Conservation (phyloP, 2,329 filamentous ascomycete genomes). For the Didymella exigua region DNA sequence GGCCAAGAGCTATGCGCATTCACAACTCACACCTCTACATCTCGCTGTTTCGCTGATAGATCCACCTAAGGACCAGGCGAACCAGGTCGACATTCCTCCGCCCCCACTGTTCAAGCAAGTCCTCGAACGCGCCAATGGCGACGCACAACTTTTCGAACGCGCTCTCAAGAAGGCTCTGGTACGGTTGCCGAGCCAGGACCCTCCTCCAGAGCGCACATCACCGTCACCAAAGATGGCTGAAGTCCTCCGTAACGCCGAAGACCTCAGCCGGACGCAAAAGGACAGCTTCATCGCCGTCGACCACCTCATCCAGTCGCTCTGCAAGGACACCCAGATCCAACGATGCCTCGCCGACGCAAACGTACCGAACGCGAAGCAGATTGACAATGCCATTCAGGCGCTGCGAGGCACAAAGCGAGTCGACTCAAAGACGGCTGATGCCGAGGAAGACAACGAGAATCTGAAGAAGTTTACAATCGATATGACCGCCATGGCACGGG, state of each 20-base stretch:
- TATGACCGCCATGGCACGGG: conserved; percentile 93
- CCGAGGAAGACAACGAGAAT: conserved; percentile 91
- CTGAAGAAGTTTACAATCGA: conserved; percentile 98
- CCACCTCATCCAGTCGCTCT: conserved; percentile 84
- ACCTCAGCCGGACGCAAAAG: conserved; percentile 96
- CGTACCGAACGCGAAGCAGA: conserved; percentile 85
- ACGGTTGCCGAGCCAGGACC: conserved; percentile 90
- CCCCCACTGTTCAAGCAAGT: conserved; percentile 92
- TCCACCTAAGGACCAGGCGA: conserved; percentile 76
- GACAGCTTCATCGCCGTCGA: conserved; percentile 94
- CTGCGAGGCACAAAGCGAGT: conserved; percentile 93
- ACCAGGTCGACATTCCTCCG: conserved; percentile 62
- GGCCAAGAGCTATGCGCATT: conserved; percentile 87
- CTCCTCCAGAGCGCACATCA: conserved; percentile 85
- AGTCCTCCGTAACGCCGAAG: conserved; percentile 81
- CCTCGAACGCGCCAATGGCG: conserved; percentile 89
- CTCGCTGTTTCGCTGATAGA: conserved; percentile 83
- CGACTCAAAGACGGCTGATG: conserved; percentile 94
- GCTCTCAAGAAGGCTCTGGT: conserved; percentile 91
- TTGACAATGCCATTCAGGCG: conserved; percentile 87
- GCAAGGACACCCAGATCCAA: conserved; percentile 79
- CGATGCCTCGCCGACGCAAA: conserved; percentile 81
- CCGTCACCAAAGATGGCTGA: conserved; percentile 82
- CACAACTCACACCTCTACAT: conserved; percentile 88
- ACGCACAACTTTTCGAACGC: conserved; percentile 85